Evolutionary conservation across 129 eudicot species (phyloP).

Genomic region (Calendula officinalis): DNA sequence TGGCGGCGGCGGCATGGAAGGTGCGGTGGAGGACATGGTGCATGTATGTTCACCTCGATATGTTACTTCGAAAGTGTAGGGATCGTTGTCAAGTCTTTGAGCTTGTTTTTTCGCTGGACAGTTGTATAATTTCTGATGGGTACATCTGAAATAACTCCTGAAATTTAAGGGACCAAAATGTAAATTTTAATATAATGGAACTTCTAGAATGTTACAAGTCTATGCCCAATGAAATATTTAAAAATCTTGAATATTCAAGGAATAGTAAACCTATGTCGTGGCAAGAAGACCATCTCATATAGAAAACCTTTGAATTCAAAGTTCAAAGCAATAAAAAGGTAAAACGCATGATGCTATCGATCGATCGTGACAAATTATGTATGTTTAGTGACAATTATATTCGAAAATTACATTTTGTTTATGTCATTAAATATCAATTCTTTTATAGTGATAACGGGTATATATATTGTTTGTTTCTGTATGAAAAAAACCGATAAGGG

Average conservation of each 20-base stretch:
- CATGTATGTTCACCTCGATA: slow-evolving; percentile 76
- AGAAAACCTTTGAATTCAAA: slow-evolving; percentile 39
- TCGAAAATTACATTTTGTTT: too few species aligned
- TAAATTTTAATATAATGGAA: not conserved
- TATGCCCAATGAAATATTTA: slow-evolving; percentile 11
- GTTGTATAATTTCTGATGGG: slow-evolving; percentile 67
- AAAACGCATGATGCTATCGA: too few species aligned
- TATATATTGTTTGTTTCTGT: not conserved
- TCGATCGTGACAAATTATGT: too few species aligned
- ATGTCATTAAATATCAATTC: too few species aligned
- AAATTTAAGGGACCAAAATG: not conserved
- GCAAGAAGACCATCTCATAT: slow-evolving; percentile 31
- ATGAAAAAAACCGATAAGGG: not conserved
- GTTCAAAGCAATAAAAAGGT: slow-evolving; percentile 29
- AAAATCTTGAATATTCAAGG: slow-evolving; percentile 22
- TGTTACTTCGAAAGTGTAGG: slow-evolving; percentile 53
- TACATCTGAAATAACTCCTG: slow-evolving; percentile 78
- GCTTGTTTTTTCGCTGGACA: slow-evolving; percentile 91
- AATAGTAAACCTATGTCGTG: slow-evolving; percentile 23
- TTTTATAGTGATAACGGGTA: not conserved
- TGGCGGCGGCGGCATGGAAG: slow-evolving; percentile 43
- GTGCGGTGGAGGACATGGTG: slow-evolving; percentile 64
- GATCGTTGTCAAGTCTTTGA: slow-evolving; percentile 68
- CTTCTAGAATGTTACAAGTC: not conserved
- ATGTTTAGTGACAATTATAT: too few species aligned